Evolutionary conservation across 257 asterid genomes (phyloP).

Genomic region (Apocynum venetum): DNA sequence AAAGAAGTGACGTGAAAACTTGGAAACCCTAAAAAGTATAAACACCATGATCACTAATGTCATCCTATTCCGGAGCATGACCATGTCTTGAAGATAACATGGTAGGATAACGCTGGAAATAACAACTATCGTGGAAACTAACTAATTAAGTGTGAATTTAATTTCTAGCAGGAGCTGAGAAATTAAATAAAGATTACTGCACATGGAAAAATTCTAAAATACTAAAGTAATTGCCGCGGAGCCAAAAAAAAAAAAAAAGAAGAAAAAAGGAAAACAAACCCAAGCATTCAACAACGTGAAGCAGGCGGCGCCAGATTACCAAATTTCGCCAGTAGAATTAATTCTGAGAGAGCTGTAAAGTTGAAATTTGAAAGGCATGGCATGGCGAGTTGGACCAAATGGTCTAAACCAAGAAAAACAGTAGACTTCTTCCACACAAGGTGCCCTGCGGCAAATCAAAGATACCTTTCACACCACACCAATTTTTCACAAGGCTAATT

Average conservation of each 20-base stretch:
- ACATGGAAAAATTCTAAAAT: no score
- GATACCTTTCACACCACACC: slow-evolving; percentile 26
- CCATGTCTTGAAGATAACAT: no score
- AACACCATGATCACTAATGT: not conserved
- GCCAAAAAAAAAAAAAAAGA: no score
- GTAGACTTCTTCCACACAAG: slow-evolving; percentile 3
- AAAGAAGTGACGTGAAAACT: not conserved
- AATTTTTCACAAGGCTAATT: not conserved
- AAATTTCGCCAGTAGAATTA: not conserved
- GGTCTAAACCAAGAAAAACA: slow-evolving; percentile 25
- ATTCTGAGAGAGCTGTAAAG: slow-evolving; percentile 14
- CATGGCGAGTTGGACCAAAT: slow-evolving; percentile 25
- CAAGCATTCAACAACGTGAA: not conserved
- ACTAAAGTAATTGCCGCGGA: no score
- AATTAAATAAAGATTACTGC: no score
- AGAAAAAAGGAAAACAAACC: no score
- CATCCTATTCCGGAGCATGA: not conserved
- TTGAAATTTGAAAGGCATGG: slow-evolving; percentile 16
- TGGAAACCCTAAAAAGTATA: not conserved
- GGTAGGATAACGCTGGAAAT: no score
- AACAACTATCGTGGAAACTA: no score
- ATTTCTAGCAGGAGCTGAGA: no score
- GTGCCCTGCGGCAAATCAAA: not conserved
- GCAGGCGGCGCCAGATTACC: not conserved
- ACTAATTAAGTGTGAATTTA: no score